Evolutionary conservation across 345 rosid genomes (phyloP).

Genomic region (Populus euphratica): DNA sequence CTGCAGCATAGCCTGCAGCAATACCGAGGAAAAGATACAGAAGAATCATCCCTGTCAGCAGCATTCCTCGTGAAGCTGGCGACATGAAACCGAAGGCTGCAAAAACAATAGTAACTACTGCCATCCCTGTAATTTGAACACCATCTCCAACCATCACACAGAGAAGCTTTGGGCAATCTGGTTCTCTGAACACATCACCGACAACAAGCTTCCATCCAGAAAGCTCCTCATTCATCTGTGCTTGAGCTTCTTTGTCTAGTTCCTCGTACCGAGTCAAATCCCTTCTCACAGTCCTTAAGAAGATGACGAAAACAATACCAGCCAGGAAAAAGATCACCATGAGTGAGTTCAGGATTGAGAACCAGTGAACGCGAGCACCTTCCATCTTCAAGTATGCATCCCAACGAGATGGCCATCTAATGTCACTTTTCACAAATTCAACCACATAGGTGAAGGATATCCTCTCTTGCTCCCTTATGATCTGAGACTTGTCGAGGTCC

Average conservation of each 20-base stretch:
- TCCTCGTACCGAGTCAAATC: conserved; percentile 82
- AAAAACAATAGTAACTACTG: conserved; percentile 63
- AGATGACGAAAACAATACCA: conserved; percentile 74
- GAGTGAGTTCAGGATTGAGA: conserved; percentile 73
- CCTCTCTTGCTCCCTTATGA: conserved; percentile 66
- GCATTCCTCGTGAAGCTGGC: conserved; percentile 85
- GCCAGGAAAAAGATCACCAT: conserved; percentile 74
- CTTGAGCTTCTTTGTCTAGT: conserved; percentile 76
- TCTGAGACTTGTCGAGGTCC: conserved; percentile 77
- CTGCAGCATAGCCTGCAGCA: conserved; percentile 66
- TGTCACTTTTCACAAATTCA: conserved; percentile 65
- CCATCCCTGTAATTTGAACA: conserved; percentile 78
- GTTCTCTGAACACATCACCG: conserved; percentile 86
- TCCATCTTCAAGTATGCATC: conserved; percentile 88
- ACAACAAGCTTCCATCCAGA: conserved; percentile 91
- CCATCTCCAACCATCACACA: conserved; percentile 80
- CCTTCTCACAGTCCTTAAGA: conserved; percentile 78
- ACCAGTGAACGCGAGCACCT: conserved; percentile 88
- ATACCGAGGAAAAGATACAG: conserved; percentile 76
- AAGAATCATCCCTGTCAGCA: conserved; percentile 77
- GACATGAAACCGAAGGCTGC: conserved; percentile 84
- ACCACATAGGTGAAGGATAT: conserved; percentile 79
- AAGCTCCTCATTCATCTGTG: conserved; percentile 86
- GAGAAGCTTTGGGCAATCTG: conserved; percentile 59
- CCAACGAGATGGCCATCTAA: conserved; percentile 84